phyloP scores from a whole-genome alignment of 345 rosid genomes.

The Salix koriyanagi region DNA sequence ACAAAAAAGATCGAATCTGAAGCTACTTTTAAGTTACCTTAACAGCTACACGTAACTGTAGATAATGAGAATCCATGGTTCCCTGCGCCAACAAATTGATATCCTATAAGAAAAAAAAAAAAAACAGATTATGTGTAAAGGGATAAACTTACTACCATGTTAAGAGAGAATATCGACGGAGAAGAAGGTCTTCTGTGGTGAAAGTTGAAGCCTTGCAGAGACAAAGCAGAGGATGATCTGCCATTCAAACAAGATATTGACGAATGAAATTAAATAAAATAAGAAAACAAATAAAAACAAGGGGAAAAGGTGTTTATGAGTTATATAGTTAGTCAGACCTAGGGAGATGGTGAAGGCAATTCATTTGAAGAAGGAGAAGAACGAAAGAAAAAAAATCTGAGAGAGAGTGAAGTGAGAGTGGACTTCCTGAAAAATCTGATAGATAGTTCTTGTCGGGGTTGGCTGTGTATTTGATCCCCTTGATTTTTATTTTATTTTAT shows the following conservation, averaged over 20 bases:
- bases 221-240: constrained; percentile 60
- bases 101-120: not conserved
- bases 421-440: not conserved
- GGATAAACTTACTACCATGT: constrained; percentile 19
- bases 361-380: constrained; percentile 30
- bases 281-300: not conserved
- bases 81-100: constrained; percentile 35
- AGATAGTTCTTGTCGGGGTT: not conserved
- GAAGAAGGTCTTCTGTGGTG: constrained; percentile 30
- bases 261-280: not conserved
- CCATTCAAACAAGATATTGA: not conserved
- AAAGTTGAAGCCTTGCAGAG: constrained; percentile 39
- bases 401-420: not conserved
- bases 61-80: constrained; percentile 31
- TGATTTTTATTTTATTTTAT: not conserved
- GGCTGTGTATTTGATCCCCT: not conserved
- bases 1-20: not conserved
- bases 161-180: constrained; percentile 12
- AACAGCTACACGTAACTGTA: constrained; percentile 27
- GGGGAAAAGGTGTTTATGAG: not conserved
- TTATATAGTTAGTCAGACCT: constrained; percentile 32
- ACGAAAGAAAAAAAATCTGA: not conserved
- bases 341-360: constrained; percentile 56
- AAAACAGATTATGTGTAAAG: not conserved
- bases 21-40: constrained; percentile 41